phyloP scores from a whole-genome alignment of 208 protist genomes.

The Plasmodiophora brassicae region DNA sequence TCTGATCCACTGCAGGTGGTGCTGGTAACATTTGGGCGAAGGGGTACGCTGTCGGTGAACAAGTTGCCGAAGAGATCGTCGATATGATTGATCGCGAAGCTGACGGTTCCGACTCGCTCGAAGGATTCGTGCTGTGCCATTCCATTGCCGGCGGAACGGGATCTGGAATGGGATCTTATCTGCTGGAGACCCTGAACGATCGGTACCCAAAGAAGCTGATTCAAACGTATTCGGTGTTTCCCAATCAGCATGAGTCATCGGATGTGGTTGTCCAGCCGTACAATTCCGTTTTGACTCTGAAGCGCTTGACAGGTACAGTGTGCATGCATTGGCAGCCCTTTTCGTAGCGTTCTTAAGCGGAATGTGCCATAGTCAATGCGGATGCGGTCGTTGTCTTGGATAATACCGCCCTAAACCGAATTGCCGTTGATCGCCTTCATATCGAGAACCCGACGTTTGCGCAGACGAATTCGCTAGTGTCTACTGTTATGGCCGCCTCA shows the following conservation, averaged over 20 bases:
- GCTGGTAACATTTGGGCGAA: constrained; percentile 99
- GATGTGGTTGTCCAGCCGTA: constrained; percentile 99
- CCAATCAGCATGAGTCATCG: constrained; percentile 53
- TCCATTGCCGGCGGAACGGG: constrained; percentile 99
- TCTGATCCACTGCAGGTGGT: constrained; percentile 66
- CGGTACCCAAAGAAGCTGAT: constrained; percentile 73
- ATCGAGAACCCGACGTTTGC: constrained; percentile 84
- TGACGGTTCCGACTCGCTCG: constrained; percentile 94
- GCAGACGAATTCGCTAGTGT: constrained; percentile 87
- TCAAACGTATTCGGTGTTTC: constrained; percentile 94
- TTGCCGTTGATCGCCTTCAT: constrained; percentile 90
- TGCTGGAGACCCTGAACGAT: constrained; percentile 96
- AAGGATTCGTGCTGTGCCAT: constrained; percentile 96
- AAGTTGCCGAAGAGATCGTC: constrained; percentile 82
- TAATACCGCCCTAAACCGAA: constrained; percentile 96
- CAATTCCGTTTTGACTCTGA: constrained; percentile 98
- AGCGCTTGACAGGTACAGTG: constrained; percentile 90
- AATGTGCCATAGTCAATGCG: constrained; percentile 34
- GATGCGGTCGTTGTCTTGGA: constrained; percentile 88
- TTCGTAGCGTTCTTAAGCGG: neutral
- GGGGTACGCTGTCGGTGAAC: constrained; percentile 57
- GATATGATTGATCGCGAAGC: constrained; percentile 99
- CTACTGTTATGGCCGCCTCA: constrained; percentile 96
- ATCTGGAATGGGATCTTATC: constrained; percentile 95
- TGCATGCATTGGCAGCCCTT: constrained; percentile 70